Evolutionary conservation across 2,329 filamentous ascomycete genomes (phyloP).

Genomic region (Moelleriella libera): DNA sequence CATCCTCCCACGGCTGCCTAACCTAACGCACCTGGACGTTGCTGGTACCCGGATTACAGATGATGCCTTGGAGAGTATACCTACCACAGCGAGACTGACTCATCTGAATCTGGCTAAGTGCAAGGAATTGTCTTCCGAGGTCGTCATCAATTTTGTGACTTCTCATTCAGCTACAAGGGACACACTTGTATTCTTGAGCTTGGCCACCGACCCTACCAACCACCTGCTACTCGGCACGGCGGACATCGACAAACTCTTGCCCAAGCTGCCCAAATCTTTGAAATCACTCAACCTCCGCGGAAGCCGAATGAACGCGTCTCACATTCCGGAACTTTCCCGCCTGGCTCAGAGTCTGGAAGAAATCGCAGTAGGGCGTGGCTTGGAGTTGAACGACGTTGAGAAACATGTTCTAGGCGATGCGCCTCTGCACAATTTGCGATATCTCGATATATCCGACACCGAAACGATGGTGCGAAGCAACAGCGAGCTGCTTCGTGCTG

Average conservation of each 20-base stretch:
- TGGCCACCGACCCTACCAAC: slow-evolving; percentile 57
- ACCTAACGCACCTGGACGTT: slow-evolving; percentile 67
- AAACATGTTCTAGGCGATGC: slow-evolving; percentile 39
- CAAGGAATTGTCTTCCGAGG: slow-evolving; percentile 49
- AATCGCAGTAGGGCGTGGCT: slow-evolving; percentile 54
- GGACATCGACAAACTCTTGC: slow-evolving; percentile 51
- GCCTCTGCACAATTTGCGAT: slow-evolving; percentile 49
- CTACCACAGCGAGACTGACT: slow-evolving; percentile 55
- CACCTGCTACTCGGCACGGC: slow-evolving; percentile 55
- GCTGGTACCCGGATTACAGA: slow-evolving; percentile 65
- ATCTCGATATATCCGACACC: slow-evolving; percentile 60
- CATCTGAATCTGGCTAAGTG: slow-evolving; percentile 71
- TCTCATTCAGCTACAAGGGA: slow-evolving; percentile 55
- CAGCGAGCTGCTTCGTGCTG: slow-evolving; percentile 42
- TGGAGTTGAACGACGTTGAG: slow-evolving; percentile 54
- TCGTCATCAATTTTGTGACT: slow-evolving; percentile 55
- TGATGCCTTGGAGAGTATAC: slow-evolving; percentile 54
- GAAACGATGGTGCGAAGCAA: slow-evolving; percentile 42
- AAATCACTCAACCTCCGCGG: slow-evolving; percentile 65
- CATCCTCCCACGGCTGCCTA: slow-evolving; percentile 54
- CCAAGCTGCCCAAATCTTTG: slow-evolving; percentile 50
- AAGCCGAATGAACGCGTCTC: slow-evolving; percentile 50
- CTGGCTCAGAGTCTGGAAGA: slow-evolving; percentile 62
- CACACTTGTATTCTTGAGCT: slow-evolving; percentile 55
- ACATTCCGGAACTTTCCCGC: slow-evolving; percentile 48